A percentile compares a stretch with the other conserved stretches of the same genome.
These are phyloP conservation scores for Diatrype stigma DNA, from an alignment of 2,329 filamentous ascomycete genomes.

Conservation along the genomic window DNA sequence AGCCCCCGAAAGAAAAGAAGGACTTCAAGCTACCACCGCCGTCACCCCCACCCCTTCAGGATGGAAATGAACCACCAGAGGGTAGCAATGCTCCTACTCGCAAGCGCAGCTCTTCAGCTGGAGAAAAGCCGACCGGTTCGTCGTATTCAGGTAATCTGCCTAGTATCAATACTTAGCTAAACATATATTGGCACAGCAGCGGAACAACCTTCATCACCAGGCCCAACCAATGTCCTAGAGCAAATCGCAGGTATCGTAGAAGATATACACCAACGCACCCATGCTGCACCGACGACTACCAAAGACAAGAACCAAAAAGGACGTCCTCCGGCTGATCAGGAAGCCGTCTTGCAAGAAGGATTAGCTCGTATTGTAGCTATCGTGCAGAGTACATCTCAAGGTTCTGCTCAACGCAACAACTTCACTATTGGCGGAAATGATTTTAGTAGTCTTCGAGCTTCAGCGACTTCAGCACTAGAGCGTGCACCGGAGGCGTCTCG, in stretches of 20 bases:
- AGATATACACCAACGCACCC: background rate
- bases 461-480: background rate
- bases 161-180: background rate
- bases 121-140: background rate
- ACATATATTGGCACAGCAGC: too few species aligned
- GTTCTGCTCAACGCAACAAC: background rate
- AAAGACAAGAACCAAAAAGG: background rate
- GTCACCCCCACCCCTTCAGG: background rate
- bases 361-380: background rate
- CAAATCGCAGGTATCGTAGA: background rate
- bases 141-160: background rate
- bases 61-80: background rate
- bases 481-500: background rate
- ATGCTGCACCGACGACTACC: background rate
- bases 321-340: background rate
- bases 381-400: background rate
- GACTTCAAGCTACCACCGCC: background rate
- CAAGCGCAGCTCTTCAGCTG: background rate
- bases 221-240: background rate
- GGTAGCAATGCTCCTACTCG: background rate
- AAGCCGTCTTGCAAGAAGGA: background rate
- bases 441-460: background rate
- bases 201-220: background rate
- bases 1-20: too few species aligned
- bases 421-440: background rate